phyloP scores from a whole-genome alignment of 148 eudicot genomes.

The Linanthus parryae region DNA sequence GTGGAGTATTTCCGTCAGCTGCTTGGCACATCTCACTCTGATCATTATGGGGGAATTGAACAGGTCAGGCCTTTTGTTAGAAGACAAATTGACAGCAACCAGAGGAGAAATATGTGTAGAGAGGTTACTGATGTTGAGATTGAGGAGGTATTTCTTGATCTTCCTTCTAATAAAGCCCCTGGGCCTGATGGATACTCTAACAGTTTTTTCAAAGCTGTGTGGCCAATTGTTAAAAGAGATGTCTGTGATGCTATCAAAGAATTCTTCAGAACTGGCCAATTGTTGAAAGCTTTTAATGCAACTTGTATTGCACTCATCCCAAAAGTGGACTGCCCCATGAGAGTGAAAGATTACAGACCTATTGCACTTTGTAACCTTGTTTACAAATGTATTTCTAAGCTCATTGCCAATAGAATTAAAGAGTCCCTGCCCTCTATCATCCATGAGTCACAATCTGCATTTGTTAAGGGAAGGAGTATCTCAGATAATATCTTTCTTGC shows the following conservation, averaged over 20 bases:
- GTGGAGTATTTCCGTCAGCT: neutral
- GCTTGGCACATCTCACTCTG: neutral
- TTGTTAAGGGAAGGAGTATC: neutral
- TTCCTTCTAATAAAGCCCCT: neutral
- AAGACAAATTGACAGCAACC: too few relatives aligned
- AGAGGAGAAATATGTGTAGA: neutral
- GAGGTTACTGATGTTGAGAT: neutral
- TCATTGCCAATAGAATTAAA: neutral
- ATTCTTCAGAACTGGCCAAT: neutral
- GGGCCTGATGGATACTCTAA: neutral
- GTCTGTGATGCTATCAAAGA: neutral
- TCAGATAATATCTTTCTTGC: neutral
- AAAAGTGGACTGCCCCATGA: neutral
- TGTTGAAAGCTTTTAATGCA: neutral
- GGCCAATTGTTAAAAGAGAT: neutral
- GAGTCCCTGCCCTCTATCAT: neutral
- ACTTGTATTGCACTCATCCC: neutral
- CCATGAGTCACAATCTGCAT: neutral
- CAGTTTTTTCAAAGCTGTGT: neutral
- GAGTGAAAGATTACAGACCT: neutral
- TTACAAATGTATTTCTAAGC: neutral
- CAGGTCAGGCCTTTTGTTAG: neutral
- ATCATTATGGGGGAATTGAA: neutral
- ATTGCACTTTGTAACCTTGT: neutral
- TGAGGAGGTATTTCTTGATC: neutral